Conservation (phyloP, 2,329 filamentous ascomycete species). For the Apiospora saccharicola region DNA sequence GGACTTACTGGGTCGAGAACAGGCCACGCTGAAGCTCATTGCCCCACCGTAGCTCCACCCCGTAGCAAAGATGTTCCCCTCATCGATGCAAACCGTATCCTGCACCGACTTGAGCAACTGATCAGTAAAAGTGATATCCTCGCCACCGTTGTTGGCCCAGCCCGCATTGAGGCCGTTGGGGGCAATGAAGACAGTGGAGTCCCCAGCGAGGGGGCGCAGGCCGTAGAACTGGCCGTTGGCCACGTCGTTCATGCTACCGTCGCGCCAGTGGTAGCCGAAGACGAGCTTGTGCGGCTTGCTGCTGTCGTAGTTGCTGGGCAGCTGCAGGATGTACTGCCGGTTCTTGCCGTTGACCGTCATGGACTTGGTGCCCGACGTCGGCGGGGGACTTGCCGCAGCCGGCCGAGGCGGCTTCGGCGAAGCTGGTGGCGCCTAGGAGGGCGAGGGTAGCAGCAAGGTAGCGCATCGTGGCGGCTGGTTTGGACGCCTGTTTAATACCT, state of each 20-base stretch:
- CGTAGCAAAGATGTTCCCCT: conserved; percentile 49
- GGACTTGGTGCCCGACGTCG: conserved; percentile 41
- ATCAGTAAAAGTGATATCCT: conserved; percentile 51
- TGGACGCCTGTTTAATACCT: too few relatives aligned
- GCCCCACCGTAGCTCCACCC: conserved; percentile 55
- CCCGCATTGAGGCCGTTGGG: conserved; percentile 51
- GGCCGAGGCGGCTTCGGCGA: conserved; percentile 28
- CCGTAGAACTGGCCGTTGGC: conserved; percentile 48
- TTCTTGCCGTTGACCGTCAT: conserved; percentile 47
- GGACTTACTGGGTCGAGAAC: conserved; percentile 46
- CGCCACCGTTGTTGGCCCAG: conserved; percentile 51
- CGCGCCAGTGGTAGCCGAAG: conserved; percentile 51
- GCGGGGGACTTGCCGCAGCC: conserved; percentile 46
- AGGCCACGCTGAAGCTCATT: conserved; percentile 52
- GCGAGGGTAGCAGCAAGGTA: neutral
- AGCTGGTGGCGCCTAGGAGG: conserved; percentile 10
- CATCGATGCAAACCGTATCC: conserved; percentile 50
- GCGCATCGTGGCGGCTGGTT: neutral
- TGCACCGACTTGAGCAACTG: conserved; percentile 47
- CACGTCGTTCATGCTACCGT: conserved; percentile 48
- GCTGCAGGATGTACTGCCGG: conserved; percentile 48
- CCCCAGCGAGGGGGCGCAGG: conserved; percentile 44
- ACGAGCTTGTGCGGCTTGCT: conserved; percentile 49
- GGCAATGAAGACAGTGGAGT: conserved; percentile 52
- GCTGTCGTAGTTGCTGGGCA: conserved; percentile 50